Evolutionary conservation across 768 basidiomycete genomes (phyloP).

Genomic region (Russula dissimulans): DNA sequence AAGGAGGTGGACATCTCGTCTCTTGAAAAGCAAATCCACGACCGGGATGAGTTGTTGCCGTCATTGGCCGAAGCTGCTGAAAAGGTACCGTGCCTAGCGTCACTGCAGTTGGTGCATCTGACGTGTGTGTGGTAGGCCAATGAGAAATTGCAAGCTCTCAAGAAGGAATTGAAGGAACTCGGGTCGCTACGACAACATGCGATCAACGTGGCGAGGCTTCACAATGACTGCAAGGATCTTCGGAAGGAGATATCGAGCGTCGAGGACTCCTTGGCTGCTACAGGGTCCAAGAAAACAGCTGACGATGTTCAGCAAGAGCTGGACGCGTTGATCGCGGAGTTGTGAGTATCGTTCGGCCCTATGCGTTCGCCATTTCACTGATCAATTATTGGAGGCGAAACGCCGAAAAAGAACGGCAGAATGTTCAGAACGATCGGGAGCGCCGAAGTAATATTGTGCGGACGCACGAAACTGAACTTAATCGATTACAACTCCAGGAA

Average conservation of each 20-base stretch:
- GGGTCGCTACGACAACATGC: slow-evolving; percentile 52
- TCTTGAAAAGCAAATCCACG: slow-evolving; percentile 51
- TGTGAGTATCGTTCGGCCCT: slow-evolving; percentile 41
- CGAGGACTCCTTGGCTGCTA: slow-evolving; percentile 58
- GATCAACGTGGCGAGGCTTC: slow-evolving; percentile 45
- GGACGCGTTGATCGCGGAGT: slow-evolving; percentile 46
- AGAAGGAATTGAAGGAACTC: slow-evolving; percentile 54
- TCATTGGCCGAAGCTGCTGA: slow-evolving; percentile 46
- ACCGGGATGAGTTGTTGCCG: slow-evolving; percentile 47
- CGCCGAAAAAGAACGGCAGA: slow-evolving; percentile 54
- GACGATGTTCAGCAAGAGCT: slow-evolving; percentile 82
- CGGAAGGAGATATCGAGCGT: slow-evolving; percentile 51
- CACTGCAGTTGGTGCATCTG: neutral
- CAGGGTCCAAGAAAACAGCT: slow-evolving; percentile 71
- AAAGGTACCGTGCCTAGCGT: slow-evolving; percentile 37
- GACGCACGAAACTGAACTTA: slow-evolving; percentile 49
- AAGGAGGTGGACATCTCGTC: slow-evolving; percentile 54
- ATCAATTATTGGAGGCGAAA: slow-evolving; percentile 38
- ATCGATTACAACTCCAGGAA: slow-evolving; percentile 53
- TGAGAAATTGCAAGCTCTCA: slow-evolving; percentile 43
- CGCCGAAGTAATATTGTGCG: slow-evolving; percentile 45
- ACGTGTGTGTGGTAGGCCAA: slow-evolving; percentile 33
- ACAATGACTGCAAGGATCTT: slow-evolving; percentile 49
- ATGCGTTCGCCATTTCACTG: neutral
- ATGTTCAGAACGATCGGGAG: slow-evolving; percentile 51